phyloP scores from a whole-genome alignment of 768 basidiomycete species.

The Galerina sulciceps region DNA sequence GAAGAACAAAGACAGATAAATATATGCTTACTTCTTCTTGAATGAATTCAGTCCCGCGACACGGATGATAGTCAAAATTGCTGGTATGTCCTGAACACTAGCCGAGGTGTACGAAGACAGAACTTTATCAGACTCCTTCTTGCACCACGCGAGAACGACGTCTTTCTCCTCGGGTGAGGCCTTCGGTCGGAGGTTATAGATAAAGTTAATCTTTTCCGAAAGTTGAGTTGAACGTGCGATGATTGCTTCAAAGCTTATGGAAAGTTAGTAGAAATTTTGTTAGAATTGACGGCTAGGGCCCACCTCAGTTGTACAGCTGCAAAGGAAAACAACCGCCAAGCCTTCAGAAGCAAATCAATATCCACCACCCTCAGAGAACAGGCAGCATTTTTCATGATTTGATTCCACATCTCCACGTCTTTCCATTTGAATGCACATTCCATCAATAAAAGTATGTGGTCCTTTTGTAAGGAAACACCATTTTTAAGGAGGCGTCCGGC shows the following conservation, averaged over 20 bases:
- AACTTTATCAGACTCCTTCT: slow-evolving; percentile 20
- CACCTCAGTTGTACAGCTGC: slow-evolving; percentile 23
- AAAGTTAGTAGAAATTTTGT: no score
- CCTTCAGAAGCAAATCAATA: slow-evolving; percentile 7
- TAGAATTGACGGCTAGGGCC: neutral
- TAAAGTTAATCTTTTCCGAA: slow-evolving; percentile 23
- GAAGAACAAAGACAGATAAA: neutral
- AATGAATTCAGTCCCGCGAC: slow-evolving; percentile 22
- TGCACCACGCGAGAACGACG: slow-evolving; percentile 20
- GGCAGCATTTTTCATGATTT: neutral
- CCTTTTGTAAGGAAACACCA: slow-evolving; percentile 4
- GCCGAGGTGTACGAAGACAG: slow-evolving; percentile 23
- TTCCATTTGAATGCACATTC: slow-evolving; percentile 31
- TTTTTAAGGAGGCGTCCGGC: slow-evolving; percentile 19
- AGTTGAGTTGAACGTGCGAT: neutral
- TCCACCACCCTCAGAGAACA: neutral
- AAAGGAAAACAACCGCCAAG: slow-evolving; percentile 28
- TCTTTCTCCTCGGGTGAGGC: slow-evolving; percentile 11
- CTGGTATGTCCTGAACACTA: slow-evolving; percentile 23
- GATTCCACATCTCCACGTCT: slow-evolving; percentile 30
- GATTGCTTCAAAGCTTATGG: no score
- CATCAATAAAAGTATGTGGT: slow-evolving; percentile 17
- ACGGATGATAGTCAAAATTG: slow-evolving; percentile 23
- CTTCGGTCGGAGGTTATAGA: slow-evolving; percentile 17
- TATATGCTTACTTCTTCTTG: slow-evolving; percentile 21